phyloP scores from a whole-genome alignment of 805 yeast genomes.

The Wilhelminamyces savonicus region DNA sequence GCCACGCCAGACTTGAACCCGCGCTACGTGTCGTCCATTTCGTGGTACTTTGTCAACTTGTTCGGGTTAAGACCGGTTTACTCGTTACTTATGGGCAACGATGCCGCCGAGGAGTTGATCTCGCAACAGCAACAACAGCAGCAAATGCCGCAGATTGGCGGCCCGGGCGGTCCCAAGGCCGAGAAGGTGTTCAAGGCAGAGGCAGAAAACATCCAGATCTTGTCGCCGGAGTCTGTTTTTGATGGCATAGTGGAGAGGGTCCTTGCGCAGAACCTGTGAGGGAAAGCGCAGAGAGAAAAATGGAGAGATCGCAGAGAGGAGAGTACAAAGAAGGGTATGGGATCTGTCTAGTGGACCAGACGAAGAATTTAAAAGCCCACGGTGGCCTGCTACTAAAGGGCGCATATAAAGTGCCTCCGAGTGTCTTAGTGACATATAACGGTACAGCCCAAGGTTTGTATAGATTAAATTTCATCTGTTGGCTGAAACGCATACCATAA shows the following conservation, averaged over 20 bases:
- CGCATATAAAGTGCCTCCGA: too few relatives aligned
- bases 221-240: slow-evolving; percentile 44
- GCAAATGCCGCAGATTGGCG: slow-evolving; percentile 34
- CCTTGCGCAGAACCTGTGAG: too few relatives aligned
- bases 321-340: too few relatives aligned
- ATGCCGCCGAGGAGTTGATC: slow-evolving; percentile 39
- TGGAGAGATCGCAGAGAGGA: too few relatives aligned
- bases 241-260: slow-evolving; percentile 61
- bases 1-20: slow-evolving; percentile 80
- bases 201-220: slow-evolving; percentile 68
- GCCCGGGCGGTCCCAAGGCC: slow-evolving; percentile 58
- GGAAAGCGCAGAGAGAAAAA: too few relatives aligned
- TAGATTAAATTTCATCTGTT: too few relatives aligned
- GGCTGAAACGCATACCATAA: too few relatives aligned
- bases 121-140: slow-evolving; percentile 32
- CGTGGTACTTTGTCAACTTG: slow-evolving; percentile 91
- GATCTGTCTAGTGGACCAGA: too few relatives aligned
- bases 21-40: slow-evolving; percentile 86
- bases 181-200: slow-evolving; percentile 60
- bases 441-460: too few relatives aligned
- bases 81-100: slow-evolving; percentile 57
- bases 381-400: too few relatives aligned
- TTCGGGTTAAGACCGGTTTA: slow-evolving; percentile 79
- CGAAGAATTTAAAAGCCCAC: too few relatives aligned
- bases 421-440: too few relatives aligned